phyloP scores from a whole-genome alignment of 176 grass and related monocot genomes.

The Bromus sterilis region DNA sequence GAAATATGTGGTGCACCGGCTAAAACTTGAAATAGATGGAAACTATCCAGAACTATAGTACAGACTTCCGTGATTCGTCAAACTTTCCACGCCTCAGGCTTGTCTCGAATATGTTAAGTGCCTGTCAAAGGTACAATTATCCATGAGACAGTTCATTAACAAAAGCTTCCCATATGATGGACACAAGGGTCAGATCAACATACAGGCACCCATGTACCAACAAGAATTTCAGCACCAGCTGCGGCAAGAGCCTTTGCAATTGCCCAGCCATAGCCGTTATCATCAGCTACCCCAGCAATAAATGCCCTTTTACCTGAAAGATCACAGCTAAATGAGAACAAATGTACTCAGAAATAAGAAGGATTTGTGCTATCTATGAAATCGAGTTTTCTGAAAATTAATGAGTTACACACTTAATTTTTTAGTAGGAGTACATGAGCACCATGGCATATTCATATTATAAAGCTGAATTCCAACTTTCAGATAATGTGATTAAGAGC shows the following conservation, averaged over 20 bases:
- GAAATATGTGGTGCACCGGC: background rate
- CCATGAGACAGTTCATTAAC: conserved; percentile 2
- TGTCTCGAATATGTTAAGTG: conserved; percentile 32
- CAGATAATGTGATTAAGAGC: background rate
- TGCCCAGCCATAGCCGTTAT: conserved; percentile 99
- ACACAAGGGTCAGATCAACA: background rate
- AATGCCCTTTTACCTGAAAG: conserved; percentile 84
- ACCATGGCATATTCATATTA: background rate
- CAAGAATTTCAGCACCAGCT: conserved; percentile 90
- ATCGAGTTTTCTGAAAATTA: background rate
- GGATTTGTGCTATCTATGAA: background rate
- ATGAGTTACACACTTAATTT: background rate
- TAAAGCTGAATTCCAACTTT: background rate
- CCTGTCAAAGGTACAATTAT: conserved; percentile 27
- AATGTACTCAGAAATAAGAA: background rate
- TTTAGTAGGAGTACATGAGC: background rate
- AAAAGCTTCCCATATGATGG: conserved; percentile 6
- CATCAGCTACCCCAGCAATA: conserved; percentile 97
- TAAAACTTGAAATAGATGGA: conserved; percentile 9
- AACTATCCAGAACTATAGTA: background rate
- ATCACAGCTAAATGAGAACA: conserved; percentile 18
- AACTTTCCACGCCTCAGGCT: conserved; percentile 29
- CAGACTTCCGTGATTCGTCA: conserved; percentile 16
- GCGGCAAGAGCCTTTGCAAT: conserved; percentile 94
- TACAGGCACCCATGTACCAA: conserved; percentile 99